phyloP scores from a whole-genome alignment of 345 rosid species.

The Populus deltoides region DNA sequence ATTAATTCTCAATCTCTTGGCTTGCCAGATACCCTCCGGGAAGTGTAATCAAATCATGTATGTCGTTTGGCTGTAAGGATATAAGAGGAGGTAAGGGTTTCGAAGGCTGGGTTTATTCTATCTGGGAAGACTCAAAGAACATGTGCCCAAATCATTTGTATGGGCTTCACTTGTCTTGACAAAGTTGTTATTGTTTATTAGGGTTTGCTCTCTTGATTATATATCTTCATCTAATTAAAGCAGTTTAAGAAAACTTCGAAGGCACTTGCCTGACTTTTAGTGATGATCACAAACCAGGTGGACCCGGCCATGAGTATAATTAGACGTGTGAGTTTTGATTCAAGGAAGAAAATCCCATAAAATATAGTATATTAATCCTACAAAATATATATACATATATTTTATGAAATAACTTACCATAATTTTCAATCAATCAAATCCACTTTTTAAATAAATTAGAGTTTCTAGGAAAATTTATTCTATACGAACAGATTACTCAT shows the following conservation, averaged over 20 bases:
- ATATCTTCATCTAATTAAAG: conserved; percentile 19
- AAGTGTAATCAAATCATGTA: conserved; percentile 50
- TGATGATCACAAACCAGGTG: not conserved
- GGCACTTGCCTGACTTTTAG: not conserved
- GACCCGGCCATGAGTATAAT: not conserved
- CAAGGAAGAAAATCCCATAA: not conserved
- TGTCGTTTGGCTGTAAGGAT: conserved; percentile 39
- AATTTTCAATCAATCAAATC: not conserved
- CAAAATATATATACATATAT: not conserved
- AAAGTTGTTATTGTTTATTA: conserved; percentile 25
- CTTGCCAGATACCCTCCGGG: conserved; percentile 40
- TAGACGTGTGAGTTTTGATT: not conserved
- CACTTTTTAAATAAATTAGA: not conserved
- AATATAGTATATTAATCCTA: not conserved
- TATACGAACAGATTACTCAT: too few relatives aligned
- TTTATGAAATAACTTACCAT: too few relatives aligned
- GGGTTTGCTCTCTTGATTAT: conserved; percentile 13
- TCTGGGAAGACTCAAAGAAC: conserved; percentile 36
- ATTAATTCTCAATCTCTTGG: conserved; percentile 19
- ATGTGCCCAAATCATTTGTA: conserved; percentile 78
- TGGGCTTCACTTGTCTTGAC: conserved; percentile 54
- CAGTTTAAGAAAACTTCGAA: not conserved
- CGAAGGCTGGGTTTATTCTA: conserved; percentile 34
- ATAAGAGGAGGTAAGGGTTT: conserved; percentile 26
- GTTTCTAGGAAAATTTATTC: too few relatives aligned